phyloP scores from a whole-genome alignment of 2,329 filamentous ascomycete species.

The Rhytidhysteron rufulum region DNA sequence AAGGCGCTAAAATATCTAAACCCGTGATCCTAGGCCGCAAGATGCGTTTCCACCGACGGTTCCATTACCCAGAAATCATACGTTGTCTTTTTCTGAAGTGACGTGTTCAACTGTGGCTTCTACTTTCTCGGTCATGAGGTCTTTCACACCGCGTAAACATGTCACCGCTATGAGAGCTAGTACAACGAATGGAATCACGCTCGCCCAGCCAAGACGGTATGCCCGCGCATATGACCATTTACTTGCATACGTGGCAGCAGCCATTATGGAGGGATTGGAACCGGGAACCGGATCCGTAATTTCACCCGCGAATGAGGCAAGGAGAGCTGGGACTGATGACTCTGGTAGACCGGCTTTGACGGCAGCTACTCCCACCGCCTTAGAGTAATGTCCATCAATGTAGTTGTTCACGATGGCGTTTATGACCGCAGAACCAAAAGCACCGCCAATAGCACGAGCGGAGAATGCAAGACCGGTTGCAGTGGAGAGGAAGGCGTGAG shows the following conservation, averaged over 20 bases:
- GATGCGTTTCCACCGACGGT: too few species aligned
- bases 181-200: constrained; percentile 2
- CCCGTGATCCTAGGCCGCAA: too few species aligned
- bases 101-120: constrained; percentile 11
- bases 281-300: neutral
- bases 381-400: neutral
- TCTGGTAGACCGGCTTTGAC: constrained; percentile 41
- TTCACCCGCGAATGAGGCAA: constrained; percentile 1
- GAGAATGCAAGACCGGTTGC: constrained; percentile 4
- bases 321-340: neutral
- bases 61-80: too few species aligned
- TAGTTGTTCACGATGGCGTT: neutral
- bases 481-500: constrained; percentile 2
- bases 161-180: constrained; percentile 3
- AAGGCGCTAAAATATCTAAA: too few species aligned
- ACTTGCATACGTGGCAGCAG: constrained; percentile 19
- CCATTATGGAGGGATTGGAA: neutral
- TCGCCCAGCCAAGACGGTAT: constrained; percentile 3
- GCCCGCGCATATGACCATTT: constrained; percentile 1
- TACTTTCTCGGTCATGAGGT: constrained; percentile 8
- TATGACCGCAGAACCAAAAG: constrained; percentile 2
- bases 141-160: constrained; percentile 3
- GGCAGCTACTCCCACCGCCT: constrained; percentile 29
- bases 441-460: constrained; percentile 3
- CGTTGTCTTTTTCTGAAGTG: too few species aligned